phyloP scores from a whole-genome alignment of 2,329 filamentous ascomycete species.

The Proliferodiscus dingleyae region DNA sequence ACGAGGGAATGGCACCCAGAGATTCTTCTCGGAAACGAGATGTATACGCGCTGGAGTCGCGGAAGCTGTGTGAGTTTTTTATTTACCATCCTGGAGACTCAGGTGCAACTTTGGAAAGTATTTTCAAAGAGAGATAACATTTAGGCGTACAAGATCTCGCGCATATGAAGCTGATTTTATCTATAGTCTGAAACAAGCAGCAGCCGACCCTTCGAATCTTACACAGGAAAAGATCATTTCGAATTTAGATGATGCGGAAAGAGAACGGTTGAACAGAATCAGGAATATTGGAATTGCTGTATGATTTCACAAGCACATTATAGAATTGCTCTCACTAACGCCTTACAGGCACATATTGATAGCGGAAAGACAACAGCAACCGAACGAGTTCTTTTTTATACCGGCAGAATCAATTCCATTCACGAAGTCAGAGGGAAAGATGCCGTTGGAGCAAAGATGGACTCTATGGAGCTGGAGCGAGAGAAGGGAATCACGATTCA shows the following conservation, averaged over 20 bases:
- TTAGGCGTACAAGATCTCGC: no score
- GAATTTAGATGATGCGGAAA: slow-evolving; percentile 58
- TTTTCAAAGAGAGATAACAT: no score
- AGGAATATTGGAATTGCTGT: slow-evolving; percentile 98
- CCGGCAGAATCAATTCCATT: slow-evolving; percentile 91
- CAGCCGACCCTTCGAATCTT: slow-evolving; percentile 22
- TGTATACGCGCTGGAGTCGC: slow-evolving; percentile 23
- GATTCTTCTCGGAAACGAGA: slow-evolving; percentile 28
- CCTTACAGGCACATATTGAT: slow-evolving; percentile 84
- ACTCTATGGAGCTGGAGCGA: slow-evolving; percentile 97
- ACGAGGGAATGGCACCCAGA: slow-evolving; percentile 18
- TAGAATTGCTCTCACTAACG: slow-evolving; percentile 4
- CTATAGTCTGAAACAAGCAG: slow-evolving; percentile 27
- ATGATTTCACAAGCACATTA: slow-evolving; percentile 33
- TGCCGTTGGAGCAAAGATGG: slow-evolving; percentile 97
- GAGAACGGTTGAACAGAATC: slow-evolving; percentile 70
- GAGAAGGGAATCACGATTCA: slow-evolving; percentile 99
- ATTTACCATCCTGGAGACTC: no score
- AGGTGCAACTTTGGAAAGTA: no score
- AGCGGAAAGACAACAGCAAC: slow-evolving; percentile 96
- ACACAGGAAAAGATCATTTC: slow-evolving; percentile 27
- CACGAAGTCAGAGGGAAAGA: slow-evolving; percentile 96
- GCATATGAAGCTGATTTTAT: slow-evolving; percentile 5
- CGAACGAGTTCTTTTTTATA: slow-evolving; percentile 97
- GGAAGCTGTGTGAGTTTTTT: slow-evolving; percentile 28